Conservation (phyloP, 2,329 filamentous ascomycete genomes). For the Exophiala dermatitidis region DNA sequence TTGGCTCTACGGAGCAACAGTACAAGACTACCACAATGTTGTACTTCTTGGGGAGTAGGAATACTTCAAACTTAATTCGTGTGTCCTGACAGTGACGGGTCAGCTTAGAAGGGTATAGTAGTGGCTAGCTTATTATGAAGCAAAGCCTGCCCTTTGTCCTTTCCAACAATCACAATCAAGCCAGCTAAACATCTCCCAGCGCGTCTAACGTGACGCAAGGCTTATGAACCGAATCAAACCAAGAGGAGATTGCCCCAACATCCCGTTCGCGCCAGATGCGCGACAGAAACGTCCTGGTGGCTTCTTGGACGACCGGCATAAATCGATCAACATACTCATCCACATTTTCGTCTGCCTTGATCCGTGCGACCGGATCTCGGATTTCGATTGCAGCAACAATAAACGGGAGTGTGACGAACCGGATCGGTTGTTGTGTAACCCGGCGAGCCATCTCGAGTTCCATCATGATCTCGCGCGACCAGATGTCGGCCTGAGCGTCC, state of each 20-base stretch:
- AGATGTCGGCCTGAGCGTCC: slow-evolving; percentile 9
- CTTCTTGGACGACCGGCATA: slow-evolving; percentile 9
- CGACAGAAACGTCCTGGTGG: slow-evolving; percentile 8
- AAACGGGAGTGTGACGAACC: slow-evolving; percentile 11
- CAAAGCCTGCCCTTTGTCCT: too few species aligned
- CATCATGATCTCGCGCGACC: slow-evolving; percentile 9
- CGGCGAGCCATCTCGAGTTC: slow-evolving; percentile 9
- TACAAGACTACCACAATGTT: too few species aligned
- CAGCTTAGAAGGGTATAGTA: too few species aligned
- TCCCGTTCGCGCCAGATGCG: slow-evolving; percentile 12
- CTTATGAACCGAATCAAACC: slow-evolving; percentile 14
- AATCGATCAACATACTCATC: slow-evolving; percentile 15
- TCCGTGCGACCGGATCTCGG: slow-evolving; percentile 2
- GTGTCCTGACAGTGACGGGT: too few species aligned
- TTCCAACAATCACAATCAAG: not conserved
- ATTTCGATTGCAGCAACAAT: slow-evolving; percentile 11
- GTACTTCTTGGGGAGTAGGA: too few species aligned
- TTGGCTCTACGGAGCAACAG: too few species aligned
- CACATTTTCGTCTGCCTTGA: slow-evolving; percentile 5
- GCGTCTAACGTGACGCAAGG: slow-evolving; percentile 8
- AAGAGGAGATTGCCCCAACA: not conserved
- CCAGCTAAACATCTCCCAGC: not conserved
- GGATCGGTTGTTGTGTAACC: slow-evolving; percentile 3
- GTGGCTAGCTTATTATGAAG: too few species aligned
- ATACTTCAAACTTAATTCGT: too few species aligned